Evolutionary conservation across 257 asterid genomes (phyloP), one percentile per base, ranked within the genome.

Genomic region (Jasminum sambac): DNA sequence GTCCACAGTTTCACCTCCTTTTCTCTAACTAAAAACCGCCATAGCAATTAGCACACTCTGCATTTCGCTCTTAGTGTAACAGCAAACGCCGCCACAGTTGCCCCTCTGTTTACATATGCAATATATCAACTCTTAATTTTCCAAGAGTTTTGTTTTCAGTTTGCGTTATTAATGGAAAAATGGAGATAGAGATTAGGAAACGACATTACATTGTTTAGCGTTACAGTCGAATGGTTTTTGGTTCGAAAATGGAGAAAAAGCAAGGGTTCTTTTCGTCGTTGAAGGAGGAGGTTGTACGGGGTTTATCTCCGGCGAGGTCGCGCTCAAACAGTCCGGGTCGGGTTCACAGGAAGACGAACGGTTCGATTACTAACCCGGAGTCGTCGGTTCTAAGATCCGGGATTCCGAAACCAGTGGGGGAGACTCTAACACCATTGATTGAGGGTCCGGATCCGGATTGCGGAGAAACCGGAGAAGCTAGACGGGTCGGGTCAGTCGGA

Each of bases 391-490:
- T 60, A 76, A 81, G 85, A 74, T 81, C 85, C 38, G 83, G 80
- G 17, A 81, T 82, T 41, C 46, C 78, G 41, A 74, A 82, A 77
- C 82, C 82, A 7, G 39, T 76, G 26, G 84, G 81, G 25, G 81
- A 80, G 79, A 66, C 84, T 3, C 79, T 80, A 39, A 62, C 84
- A 65, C 84, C 84, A 52, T 72, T 81, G 64, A 81, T 78, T 72
- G 85, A 81, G 72, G 85, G 85, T 3, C 85, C 85, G 76, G 80
- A 77, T 81, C 80, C 74, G 24, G 83, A 77, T 65, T 80, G 80
- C 6, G 83, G 78, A 2, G 81, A 74, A 63, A 40, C 68, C 34
- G 83, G 83, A 1, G 80, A 69, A 26, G 71, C 78, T 57, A 81
- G 77, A 43, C 83, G 83, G 76, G 72, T 74, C 65, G 83, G 85